Conservation (phyloP, 1,284 basidiomycete genomes). For the Pterulicium gracile region DNA sequence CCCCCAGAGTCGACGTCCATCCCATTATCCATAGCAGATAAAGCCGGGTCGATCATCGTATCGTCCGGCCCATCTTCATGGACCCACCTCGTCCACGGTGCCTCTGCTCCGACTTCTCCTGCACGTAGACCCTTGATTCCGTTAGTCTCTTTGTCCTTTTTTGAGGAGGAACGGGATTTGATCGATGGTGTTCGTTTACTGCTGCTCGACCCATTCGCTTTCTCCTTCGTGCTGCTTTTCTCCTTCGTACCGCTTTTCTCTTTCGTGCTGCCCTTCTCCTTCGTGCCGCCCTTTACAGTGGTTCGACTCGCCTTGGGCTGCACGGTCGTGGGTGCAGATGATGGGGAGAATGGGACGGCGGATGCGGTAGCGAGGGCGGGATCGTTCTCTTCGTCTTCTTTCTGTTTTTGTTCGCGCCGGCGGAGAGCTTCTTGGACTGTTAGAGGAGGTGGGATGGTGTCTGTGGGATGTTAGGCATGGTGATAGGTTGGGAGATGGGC, state of each 20-base stretch:
- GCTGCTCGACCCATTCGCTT: constrained; percentile 11
- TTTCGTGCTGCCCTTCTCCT: constrained; percentile 30
- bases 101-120: constrained; percentile 9
- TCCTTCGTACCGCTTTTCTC: constrained; percentile 27
- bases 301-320: constrained; percentile 24
- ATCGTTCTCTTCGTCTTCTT: constrained; percentile 45
- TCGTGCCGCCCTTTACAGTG: constrained; percentile 22
- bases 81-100: constrained; percentile 11
- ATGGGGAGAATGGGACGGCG: constrained; percentile 12
- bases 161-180: too few species aligned
- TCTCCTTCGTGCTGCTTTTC: constrained; percentile 27
- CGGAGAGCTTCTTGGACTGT: constrained; percentile 46
- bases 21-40: too few species aligned
- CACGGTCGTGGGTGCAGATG: constrained; percentile 13
- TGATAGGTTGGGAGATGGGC: constrained; percentile 4
- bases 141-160: too few species aligned
- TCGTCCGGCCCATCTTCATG: too few species aligned
- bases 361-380: constrained; percentile 36
- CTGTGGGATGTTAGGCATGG: constrained; percentile 23
- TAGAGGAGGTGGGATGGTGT: constrained; percentile 56
- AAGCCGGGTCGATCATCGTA: too few species aligned
- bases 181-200: too few species aligned
- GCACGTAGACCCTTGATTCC: constrained; percentile 10
- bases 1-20: too few species aligned
- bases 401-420: constrained; percentile 43